Evolutionary conservation across 1,139 yeast species (phyloP).

Genomic region (Pichia sp.): DNA sequence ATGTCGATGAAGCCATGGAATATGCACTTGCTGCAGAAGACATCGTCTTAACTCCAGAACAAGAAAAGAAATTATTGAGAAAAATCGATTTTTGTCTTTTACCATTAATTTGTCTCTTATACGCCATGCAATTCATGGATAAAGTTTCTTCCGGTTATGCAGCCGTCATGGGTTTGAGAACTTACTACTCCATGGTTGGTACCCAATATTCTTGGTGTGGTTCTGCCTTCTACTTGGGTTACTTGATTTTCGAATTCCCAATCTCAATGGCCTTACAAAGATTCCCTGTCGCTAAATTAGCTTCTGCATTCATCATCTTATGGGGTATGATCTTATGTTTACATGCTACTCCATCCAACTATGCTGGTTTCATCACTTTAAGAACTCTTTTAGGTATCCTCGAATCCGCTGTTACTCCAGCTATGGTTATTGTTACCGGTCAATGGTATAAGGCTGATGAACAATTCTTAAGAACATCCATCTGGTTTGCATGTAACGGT

Average conservation of each 20-base stretch:
- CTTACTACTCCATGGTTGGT: conserved; percentile 49
- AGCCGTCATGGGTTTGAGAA: conserved; percentile 51
- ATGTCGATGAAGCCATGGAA: conserved; percentile 34
- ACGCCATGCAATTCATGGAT: conserved; percentile 65
- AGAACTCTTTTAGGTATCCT: conserved; percentile 48
- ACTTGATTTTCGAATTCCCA: conserved; percentile 46
- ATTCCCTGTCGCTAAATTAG: conserved; percentile 43
- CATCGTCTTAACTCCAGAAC: conserved; percentile 25
- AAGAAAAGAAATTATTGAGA: conserved; percentile 38
- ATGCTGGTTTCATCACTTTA: conserved; percentile 39
- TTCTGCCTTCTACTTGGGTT: conserved; percentile 55
- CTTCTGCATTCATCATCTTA: conserved; percentile 37
- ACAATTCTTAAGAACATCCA: conserved; percentile 45
- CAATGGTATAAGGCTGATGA: conserved; percentile 55
- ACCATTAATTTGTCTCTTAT: conserved; percentile 55
- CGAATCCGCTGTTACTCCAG: conserved; percentile 51
- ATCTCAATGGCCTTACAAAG: conserved; percentile 42
- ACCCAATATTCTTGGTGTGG: conserved; percentile 57
- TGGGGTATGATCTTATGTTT: conserved; percentile 48
- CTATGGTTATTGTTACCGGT: conserved; percentile 50
- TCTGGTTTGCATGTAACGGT: conserved; percentile 54
- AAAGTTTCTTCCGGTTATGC: conserved; percentile 59
- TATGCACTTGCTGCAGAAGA: conserved; percentile 31
- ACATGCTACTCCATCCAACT: conserved; percentile 41
- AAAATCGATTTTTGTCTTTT: conserved; percentile 55